Base-by-base conservation (phyloP, 768 basidiomycete species). In the Tulasnella sp. region DNA sequence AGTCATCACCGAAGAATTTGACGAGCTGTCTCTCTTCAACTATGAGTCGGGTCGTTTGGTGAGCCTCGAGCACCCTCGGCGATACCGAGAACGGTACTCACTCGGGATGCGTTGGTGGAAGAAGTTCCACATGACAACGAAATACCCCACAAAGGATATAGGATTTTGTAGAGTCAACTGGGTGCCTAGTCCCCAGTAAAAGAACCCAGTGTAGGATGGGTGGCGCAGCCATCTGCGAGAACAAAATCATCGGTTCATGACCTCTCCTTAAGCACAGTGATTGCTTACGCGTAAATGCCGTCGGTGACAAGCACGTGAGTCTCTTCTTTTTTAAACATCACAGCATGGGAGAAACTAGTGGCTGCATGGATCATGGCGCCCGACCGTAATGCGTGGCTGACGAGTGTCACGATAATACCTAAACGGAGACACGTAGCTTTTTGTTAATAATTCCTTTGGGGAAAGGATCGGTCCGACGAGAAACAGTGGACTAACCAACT, bases 121-220 rank as follows among this genome's bases (percentile, higher is more conserved):
- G 86, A 99, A 99, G 69, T 87, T 85, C 89, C 93, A 96, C 6
- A 99, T 85, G 1, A 96, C 82, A 45, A 87, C 78, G 1, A 86
- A 80, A 81, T 92, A 99, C 1, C 89, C 82, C 1, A 90, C 64
- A 78, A 93, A 90, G 17, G 90, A 89, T 19, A 95, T 38, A 0
- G 92, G 88, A 81, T 99, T 99, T 81, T 95, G 95, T 29, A 99
- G 86, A 0, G 94, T 88, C 45, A 99, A 83, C 82, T 99, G 97
- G 0, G 95, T 97, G 1, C 96, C 95, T 36, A 99, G 81, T 0
- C 95, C 96, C 97, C 97, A 99, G 82, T 97, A 99, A 83, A 93
- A 97, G 85, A 98, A 99, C 1, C 96, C 97, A 1, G 93, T 89
- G 80, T 99, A 99, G 0, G 97, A 97, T 14, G 97, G 97, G 83